Base-by-base conservation (phyloP, 108 stramenopile species). In the Stephanodiscus triporus region DNA sequence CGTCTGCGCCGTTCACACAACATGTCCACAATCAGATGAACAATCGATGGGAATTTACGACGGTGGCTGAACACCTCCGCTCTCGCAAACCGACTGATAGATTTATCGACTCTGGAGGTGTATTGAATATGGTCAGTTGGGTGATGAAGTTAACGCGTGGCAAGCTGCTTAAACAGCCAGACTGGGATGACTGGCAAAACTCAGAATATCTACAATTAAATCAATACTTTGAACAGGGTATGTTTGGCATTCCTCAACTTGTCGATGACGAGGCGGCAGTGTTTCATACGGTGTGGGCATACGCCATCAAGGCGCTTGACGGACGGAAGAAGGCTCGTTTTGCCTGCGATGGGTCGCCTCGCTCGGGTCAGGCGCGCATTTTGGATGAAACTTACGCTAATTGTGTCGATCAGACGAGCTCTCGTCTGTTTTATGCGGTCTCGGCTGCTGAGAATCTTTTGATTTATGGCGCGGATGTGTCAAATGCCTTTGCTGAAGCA, bases 401-500 rank as follows among this genome's bases (percentile, higher is more conserved):
- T 6, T 19, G 48, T 49, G n/a, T 19, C 2, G 48, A 49, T 19
- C 48, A 49, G 6, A 49, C 48, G 16, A 19, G 48, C 7, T 45
- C 48, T 9, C 16, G 61, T 4, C 5, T 66, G 17, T 66, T 66
- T 9, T 49, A 66, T 26, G 65, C 65, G 2, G 4, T 66, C 0
- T n/a, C 65, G n/a, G 65, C 65, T 0, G 53, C 36, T 2, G 53
- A 68, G 22, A 54, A 54, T 6, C 14, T 68, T 5, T 4, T 55
- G 9, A 9, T 54, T 0, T 68, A 53, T 54, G 53, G 51, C 8
- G 22, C 32, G 14, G 66, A 67, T 20, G 66, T 68, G 0, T 50
- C 48, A 13, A 66, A 68, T 37, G 67, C 53, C 0, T 68, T 68
- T 11, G 67, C 50, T 4, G 64, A 66, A 20, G 64, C 64, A 5